Base-by-base conservation (phyloP, 306 rosid genomes). In the Carpinus fangiana region DNA sequence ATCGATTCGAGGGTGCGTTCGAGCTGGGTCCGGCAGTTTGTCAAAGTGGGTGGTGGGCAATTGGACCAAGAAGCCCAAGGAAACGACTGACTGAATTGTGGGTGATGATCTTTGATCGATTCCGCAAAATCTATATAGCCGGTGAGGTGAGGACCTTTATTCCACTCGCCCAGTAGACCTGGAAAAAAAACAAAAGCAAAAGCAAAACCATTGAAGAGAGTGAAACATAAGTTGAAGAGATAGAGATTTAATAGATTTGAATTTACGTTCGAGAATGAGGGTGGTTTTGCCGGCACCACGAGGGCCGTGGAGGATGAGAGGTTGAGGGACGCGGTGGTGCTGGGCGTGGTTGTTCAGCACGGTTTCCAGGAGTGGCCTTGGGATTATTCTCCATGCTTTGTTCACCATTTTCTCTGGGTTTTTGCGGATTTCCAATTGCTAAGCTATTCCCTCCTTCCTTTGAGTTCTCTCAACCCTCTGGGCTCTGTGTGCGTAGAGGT, bases 271-370 rank as follows among this genome's bases (percentile, higher is more conserved):
- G 75, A 89, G 93, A 26, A 95, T 84, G 89, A 95, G 93, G 36
- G 99, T 87, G 75, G 98, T 95, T 87, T 95, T 93, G 7, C 99
- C 99, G 51, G 83, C 93, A 85, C 98, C 98, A 78, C 97, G 78
- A 68, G 98, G 99, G 23, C 99, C 99, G 77, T 95, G 98, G 41
- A 95, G 94, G 79, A 95, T 56, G 69, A 95, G 88, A 26, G 92
- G 93, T 73, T 92, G 92, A 56, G 73, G 98, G 16, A 95, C 98
- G 0, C 97, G 97, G 83, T 91, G 98, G 84, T 91, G 98, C 54
- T 90, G 93, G 1, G 86, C 93, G 81, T 95, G 98, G 84, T 91
- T 92, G 92, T 95, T 92, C 3, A 95, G 87, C 54, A 95, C 83
- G 8, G 98, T 91, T 78, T 95, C 98, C 0, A 95, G 79, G 11